These are phyloP conservation scores for Claviceps capensis DNA, from an alignment of 2,329 filamentous ascomycete genomes.

Conservation along the genomic window DNA sequence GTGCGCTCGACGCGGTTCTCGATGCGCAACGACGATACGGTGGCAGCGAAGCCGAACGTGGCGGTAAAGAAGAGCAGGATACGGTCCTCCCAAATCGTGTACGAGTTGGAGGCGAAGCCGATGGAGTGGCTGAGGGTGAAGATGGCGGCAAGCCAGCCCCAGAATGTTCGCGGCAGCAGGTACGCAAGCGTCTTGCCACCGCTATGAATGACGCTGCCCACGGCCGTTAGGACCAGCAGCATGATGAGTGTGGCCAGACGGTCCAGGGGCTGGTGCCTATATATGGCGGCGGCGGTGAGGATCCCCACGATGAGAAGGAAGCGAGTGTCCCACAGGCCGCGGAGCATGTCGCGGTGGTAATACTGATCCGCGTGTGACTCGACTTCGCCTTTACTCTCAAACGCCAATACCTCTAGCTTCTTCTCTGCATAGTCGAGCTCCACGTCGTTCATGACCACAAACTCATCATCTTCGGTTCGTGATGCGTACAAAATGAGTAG, in stretches of 20 bases:
- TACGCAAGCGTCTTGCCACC: constrained; percentile 31
- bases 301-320: constrained; percentile 18
- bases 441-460: constrained; percentile 37
- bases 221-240: constrained; percentile 26
- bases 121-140: constrained; percentile 80
- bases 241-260: constrained; percentile 26
- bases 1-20: constrained; percentile 52
- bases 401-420: constrained; percentile 34
- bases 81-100: constrained; percentile 96
- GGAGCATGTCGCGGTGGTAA: constrained; percentile 20
- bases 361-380: constrained; percentile 26
- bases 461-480: constrained; percentile 39
- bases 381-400: constrained; percentile 18
- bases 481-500: constrained; percentile 62
- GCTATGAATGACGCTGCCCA: constrained; percentile 27
- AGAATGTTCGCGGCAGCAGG: constrained; percentile 59
- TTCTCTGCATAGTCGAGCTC: constrained; percentile 48
- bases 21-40: constrained; percentile 62
- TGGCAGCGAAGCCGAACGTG: constrained; percentile 69
- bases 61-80: constrained; percentile 84
- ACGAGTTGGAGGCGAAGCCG: constrained; percentile 94
- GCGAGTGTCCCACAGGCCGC: constrained; percentile 22
- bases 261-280: constrained; percentile 19
- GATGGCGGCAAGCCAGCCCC: constrained; percentile 74
- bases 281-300: constrained; percentile 17